Evolutionary conservation across 2,329 filamentous ascomycete genomes (phyloP).

Genomic region (Amauroascus niger): DNA sequence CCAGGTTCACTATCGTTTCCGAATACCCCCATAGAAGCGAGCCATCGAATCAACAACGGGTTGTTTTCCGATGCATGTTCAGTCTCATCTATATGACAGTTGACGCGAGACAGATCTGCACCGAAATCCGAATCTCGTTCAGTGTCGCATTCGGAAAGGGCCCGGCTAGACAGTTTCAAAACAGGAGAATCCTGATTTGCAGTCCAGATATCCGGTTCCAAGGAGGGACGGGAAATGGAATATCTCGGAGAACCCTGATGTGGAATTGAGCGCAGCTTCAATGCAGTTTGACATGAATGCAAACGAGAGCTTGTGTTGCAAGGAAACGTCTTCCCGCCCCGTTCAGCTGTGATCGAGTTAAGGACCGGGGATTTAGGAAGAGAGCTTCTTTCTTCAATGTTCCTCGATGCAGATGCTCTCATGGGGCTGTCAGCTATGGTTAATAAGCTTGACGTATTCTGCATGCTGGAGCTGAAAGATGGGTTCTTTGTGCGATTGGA

Average conservation of each 20-base stretch:
- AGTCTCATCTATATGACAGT: slow-evolving; percentile 13
- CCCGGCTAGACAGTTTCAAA: slow-evolving; percentile 16
- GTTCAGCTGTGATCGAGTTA: not conserved
- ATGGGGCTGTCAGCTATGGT: not conserved
- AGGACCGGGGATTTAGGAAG: not conserved
- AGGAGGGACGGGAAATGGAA: not conserved
- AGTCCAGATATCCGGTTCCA: slow-evolving; percentile 8
- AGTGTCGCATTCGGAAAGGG: slow-evolving; percentile 24
- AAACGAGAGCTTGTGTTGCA: not conserved
- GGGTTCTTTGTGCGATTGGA: not conserved
- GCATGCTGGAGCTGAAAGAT: not conserved
- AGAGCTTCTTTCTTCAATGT: not conserved
- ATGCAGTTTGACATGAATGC: not conserved
- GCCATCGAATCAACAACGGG: slow-evolving; percentile 13
- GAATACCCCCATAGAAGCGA: slow-evolving; percentile 9
- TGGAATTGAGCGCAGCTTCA: not conserved
- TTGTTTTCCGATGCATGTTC: slow-evolving; percentile 12
- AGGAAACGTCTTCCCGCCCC: not conserved
- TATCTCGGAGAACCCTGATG: not conserved
- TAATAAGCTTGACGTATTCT: not conserved
- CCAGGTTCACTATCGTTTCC: not conserved
- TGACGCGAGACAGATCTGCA: slow-evolving; percentile 22
- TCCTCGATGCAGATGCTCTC: not conserved
- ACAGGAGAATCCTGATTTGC: slow-evolving; percentile 4
- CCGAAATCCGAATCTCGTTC: slow-evolving; percentile 25